Evolutionary conservation across 148 eudicot species (phyloP).

Genomic region (Nepenthes gracilis): DNA sequence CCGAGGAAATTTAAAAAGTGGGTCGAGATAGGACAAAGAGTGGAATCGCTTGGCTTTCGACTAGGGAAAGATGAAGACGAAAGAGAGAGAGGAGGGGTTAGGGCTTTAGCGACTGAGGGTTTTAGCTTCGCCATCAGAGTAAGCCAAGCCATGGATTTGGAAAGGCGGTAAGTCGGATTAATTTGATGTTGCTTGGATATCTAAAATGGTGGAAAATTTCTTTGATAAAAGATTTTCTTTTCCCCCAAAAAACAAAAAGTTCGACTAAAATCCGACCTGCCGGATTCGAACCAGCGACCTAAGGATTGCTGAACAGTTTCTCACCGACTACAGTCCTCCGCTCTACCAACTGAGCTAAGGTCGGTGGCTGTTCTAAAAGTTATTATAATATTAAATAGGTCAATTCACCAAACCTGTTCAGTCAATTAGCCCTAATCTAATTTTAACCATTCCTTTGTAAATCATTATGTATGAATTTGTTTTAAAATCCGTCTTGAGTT

Average conservation of each 20-base stretch:
- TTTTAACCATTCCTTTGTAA: no score
- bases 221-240: no score
- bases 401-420: no score
- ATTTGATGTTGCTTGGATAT: no score
- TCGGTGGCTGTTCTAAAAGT: no score
- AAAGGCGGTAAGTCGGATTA: neutral
- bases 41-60: neutral
- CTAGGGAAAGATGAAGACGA: neutral
- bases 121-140: constrained; percentile 2
- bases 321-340: constrained; percentile 20
- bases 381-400: no score
- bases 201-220: no score
- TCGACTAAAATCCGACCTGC: constrained; percentile 33
- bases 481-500: no score
- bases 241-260: neutral
- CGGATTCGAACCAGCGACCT: constrained; percentile 79
- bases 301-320: constrained; percentile 13
- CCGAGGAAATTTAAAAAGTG: constrained; percentile 5
- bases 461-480: no score
- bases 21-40: neutral
- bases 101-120: constrained; percentile 1
- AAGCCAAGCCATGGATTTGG: constrained; percentile 15
- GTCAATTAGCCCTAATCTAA: no score
- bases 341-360: constrained; percentile 8
- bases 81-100: neutral